Percentiles rank a stretch among this genome's conserved stretches.
These are phyloP conservation scores for Populus deltoides DNA, from an alignment of 345 rosid genomes.

Conservation along the genomic window DNA sequence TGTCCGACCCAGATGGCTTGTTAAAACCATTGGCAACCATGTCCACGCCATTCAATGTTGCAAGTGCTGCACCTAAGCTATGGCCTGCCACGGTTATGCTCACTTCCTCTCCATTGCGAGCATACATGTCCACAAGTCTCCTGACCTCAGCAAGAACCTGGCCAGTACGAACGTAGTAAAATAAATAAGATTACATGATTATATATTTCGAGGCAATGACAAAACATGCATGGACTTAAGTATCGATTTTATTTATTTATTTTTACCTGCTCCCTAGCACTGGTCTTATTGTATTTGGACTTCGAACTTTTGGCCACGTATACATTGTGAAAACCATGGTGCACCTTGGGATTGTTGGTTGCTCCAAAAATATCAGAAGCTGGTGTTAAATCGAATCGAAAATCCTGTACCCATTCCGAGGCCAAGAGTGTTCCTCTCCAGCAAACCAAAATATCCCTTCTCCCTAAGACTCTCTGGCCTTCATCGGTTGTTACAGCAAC, in stretches of 20 bases:
- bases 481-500: constrained; percentile 34
- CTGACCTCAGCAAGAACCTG: constrained; percentile 13
- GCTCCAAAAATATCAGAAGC: constrained; percentile 18
- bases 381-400: not conserved
- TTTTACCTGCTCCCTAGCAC: constrained; percentile 22
- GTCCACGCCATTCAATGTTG: constrained; percentile 25
- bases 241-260: no score
- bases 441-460: constrained; percentile 31
- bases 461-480: constrained; percentile 23
- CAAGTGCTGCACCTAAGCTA: constrained; percentile 24
- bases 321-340: constrained; percentile 1
- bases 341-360: constrained; percentile 12
- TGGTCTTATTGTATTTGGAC: constrained; percentile 11
- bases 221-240: not conserved
- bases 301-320: constrained; percentile 3
- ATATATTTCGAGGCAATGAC: not conserved
- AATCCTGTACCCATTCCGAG: not conserved
- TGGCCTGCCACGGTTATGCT: constrained; percentile 21
- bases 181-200: no score
- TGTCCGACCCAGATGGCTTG: constrained; percentile 10
- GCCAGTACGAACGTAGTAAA: not conserved
- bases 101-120: not conserved
- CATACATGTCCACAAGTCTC: constrained; percentile 16
- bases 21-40: constrained; percentile 18
- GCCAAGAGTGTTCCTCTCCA: constrained; percentile 30